Percentiles rank a stretch among this genome's conserved stretches.
Conservation (phyloP, 257 asterid genomes). For the Pogostemon cablin region DNA sequence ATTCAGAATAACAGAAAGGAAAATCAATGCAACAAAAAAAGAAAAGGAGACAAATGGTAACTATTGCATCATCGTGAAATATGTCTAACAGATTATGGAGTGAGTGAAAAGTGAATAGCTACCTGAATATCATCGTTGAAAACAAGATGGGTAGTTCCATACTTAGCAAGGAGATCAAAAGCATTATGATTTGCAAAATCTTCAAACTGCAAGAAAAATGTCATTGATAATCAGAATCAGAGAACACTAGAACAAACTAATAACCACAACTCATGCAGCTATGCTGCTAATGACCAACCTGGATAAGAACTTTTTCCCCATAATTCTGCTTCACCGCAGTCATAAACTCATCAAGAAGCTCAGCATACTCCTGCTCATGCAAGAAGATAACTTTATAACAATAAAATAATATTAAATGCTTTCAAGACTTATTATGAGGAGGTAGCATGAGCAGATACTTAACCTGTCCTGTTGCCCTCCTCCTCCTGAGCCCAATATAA, state of each 20-base stretch:
- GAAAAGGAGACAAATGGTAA: not conserved
- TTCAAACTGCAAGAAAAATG: constrained; percentile 67
- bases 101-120: not conserved
- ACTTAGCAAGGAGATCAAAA: constrained; percentile 91
- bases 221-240: constrained; percentile 27
- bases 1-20: not conserved
- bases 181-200: constrained; percentile 99
- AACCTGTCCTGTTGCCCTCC: constrained; percentile 96
- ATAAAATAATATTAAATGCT: constrained; percentile 5
- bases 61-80: not conserved
- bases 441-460: constrained; percentile 12
- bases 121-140: constrained; percentile 98
- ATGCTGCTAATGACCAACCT: constrained; percentile 44
- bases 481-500: constrained; percentile 88
- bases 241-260: not conserved
- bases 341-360: constrained; percentile 86
- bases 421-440: not conserved
- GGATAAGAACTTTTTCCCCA: constrained; percentile 93
- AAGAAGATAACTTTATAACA: constrained; percentile 14
- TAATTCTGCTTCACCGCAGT: constrained; percentile 84
- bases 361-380: constrained; percentile 76
- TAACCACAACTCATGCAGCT: not conserved
- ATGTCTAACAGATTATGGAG: not conserved
- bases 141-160: constrained; percentile 82
- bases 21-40: not conserved